phyloP scores from a whole-genome alignment of 306 rosid genomes.

The Ceratonia siliqua region DNA sequence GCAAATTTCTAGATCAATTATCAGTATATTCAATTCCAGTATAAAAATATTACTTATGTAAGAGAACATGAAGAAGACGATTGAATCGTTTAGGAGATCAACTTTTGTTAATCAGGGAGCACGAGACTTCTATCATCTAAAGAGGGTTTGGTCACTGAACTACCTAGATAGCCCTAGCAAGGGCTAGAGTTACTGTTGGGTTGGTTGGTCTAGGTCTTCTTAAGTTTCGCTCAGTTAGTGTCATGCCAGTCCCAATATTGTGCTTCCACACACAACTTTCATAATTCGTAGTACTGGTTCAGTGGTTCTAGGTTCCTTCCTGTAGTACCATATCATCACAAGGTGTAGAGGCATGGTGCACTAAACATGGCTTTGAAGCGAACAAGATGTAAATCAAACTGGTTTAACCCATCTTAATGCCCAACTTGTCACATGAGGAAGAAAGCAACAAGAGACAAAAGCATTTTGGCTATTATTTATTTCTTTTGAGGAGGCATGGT shows the following conservation, averaged over 20 bases:
- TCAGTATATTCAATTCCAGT: constrained; percentile 19
- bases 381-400: neutral
- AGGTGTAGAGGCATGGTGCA: neutral
- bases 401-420: no score
- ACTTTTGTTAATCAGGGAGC: neutral
- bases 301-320: constrained; percentile 3
- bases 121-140: neutral
- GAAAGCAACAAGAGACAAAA: neutral
- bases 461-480: no score
- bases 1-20: constrained; percentile 42
- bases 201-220: constrained; percentile 24
- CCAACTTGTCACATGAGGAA: neutral
- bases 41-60: neutral
- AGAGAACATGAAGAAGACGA: neutral
- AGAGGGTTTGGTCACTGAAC: neutral
- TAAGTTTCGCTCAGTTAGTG: constrained; percentile 19
- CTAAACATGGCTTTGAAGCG: neutral
- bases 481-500: no score
- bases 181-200: neutral
- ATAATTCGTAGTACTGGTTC: neutral
- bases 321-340: neutral
- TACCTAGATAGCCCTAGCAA: neutral
- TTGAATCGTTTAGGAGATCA: neutral
- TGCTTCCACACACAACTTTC: constrained; percentile 24
- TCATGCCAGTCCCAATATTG: neutral